These are phyloP conservation scores for Mycena galopus DNA, from an alignment of 768 basidiomycete species.

Conservation along the genomic window DNA sequence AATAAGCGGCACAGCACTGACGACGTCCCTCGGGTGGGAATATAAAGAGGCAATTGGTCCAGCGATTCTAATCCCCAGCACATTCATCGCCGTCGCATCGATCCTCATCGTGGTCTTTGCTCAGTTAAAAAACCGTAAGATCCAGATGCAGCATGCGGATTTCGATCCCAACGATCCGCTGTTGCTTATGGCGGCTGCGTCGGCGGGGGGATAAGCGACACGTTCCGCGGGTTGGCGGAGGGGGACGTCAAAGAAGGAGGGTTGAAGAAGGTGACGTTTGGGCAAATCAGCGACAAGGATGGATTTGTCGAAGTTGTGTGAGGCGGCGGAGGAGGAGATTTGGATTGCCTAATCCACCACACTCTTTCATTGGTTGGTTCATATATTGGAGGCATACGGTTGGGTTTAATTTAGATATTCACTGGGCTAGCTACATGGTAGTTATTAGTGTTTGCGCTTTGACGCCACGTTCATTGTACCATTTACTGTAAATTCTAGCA, in stretches of 20 bases:
- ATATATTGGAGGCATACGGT: not conserved
- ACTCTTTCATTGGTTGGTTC: not conserved
- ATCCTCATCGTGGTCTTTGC: not conserved
- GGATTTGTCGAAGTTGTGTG: not conserved
- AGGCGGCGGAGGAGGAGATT: not conserved
- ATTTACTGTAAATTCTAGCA: too few relatives aligned
- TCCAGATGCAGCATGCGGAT: not conserved
- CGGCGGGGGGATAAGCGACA: not conserved
- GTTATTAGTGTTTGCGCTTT: too few relatives aligned
- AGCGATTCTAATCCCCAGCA: not conserved
- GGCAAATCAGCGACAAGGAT: not conserved
- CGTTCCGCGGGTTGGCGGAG: slow-evolving; percentile 2
- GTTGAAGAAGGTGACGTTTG: not conserved
- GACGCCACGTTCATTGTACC: too few relatives aligned
- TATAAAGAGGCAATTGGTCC: not conserved
- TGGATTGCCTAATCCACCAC: not conserved
- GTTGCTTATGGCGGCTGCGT: slow-evolving; percentile 19
- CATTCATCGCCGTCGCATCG: not conserved
- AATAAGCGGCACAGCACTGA: not conserved
- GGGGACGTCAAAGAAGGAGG: not conserved
- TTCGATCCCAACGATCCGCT: slow-evolving; percentile 19
- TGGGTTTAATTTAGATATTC: not conserved
- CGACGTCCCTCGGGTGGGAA: not conserved
- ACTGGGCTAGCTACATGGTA: not conserved
- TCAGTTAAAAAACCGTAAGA: not conserved